These are phyloP conservation scores for Wallacemonas sp. DNA, from an alignment of 208 protist species.

Conservation along the genomic window DNA sequence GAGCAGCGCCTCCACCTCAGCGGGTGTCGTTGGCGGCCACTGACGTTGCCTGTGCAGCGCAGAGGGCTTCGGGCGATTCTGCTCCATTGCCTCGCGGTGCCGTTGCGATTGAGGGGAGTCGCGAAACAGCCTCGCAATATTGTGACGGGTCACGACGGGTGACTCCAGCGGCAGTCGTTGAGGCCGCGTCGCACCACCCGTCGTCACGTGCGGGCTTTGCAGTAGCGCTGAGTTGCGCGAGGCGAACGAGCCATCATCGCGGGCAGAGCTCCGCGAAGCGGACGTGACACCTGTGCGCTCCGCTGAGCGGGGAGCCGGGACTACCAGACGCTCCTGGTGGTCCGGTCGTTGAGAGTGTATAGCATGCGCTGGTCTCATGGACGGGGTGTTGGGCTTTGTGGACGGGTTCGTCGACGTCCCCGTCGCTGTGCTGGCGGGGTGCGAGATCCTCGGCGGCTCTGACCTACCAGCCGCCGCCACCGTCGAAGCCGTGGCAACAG, in stretches of 20 bases:
- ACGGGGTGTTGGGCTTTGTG: constrained; percentile 11
- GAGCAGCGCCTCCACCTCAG: constrained; percentile 41
- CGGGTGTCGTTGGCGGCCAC: constrained; percentile 50
- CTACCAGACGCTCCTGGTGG: constrained; percentile 10
- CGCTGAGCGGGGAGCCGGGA: constrained; percentile 2
- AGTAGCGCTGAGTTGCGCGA: not conserved
- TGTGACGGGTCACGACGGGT: constrained; percentile 35
- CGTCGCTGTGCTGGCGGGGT: not conserved
- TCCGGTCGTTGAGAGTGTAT: constrained; percentile 7
- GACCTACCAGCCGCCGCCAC: not conserved
- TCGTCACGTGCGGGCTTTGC: constrained; percentile 14
- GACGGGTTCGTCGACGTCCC: not conserved
- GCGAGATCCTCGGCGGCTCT: not conserved
- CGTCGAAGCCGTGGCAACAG: not conserved
- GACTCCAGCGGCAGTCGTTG: constrained; percentile 37
- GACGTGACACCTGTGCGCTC: not conserved
- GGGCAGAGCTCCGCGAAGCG: not conserved
- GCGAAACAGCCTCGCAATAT: constrained; percentile 44
- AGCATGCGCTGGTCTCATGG: not conserved
- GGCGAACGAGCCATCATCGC: not conserved
- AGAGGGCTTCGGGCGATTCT: constrained; percentile 20
- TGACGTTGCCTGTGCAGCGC: constrained; percentile 17
- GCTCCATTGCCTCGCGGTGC: constrained; percentile 25
- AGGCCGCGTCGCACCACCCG: constrained; percentile 6
- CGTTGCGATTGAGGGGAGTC: constrained; percentile 45